Evolutionary conservation across 192 early-diverging fungal species (phyloP).

Genomic region (Pilaira anomala): DNA sequence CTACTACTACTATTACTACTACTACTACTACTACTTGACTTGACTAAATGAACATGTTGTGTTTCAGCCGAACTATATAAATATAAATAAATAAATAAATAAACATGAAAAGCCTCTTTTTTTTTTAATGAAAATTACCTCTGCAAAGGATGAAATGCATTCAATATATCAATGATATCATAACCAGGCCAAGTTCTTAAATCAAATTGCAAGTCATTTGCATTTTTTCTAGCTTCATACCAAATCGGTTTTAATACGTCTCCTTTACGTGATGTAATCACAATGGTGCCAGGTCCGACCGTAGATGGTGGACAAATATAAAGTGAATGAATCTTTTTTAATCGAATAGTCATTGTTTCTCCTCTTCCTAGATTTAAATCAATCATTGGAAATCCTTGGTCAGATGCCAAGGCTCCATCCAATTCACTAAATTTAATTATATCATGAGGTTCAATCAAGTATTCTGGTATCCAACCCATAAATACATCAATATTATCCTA

Average conservation of each 20-base stretch:
- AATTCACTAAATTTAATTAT: conserved; percentile 6
- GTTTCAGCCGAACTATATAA: not conserved
- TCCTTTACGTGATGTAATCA: conserved; percentile 25
- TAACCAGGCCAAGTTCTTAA: conserved; percentile 24
- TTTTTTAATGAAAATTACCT: not conserved
- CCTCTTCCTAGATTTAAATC: conserved; percentile 11
- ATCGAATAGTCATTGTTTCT: conserved; percentile 7
- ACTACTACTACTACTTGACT: too few relatives aligned
- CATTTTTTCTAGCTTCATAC: conserved; percentile 7
- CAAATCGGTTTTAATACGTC: conserved; percentile 26
- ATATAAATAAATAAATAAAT: not conserved
- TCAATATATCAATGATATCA: conserved; percentile 27
- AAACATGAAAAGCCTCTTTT: not conserved
- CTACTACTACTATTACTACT: too few relatives aligned
- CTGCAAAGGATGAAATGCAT: conserved; percentile 23
- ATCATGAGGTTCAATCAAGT: conserved; percentile 23
- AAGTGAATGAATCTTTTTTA: conserved; percentile 15
- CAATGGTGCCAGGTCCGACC: conserved; percentile 10
- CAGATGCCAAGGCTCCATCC: conserved; percentile 23
- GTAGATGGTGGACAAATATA: conserved; percentile 20
- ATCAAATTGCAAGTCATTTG: conserved; percentile 4
- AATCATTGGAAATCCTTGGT: conserved; percentile 10
- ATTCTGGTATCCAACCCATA: conserved; percentile 32
- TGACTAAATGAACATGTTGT: conserved; percentile 1
- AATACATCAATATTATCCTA: conserved; percentile 5